Conservation (phyloP, 2,329 filamentous ascomycete species). For the Calonectria montana region DNA sequence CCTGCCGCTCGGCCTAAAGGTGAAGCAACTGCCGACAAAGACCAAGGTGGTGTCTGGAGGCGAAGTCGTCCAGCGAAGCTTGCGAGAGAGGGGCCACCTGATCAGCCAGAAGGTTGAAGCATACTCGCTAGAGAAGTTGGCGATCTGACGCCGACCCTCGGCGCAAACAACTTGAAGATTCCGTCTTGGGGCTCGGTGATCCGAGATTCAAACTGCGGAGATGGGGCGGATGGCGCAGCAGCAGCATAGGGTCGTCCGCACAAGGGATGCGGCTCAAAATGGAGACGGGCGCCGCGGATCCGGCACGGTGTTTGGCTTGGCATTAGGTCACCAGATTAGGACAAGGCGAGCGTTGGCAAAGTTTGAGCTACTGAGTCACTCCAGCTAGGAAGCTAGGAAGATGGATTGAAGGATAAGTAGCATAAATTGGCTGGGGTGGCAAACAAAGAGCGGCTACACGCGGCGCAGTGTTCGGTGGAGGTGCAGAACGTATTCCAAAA, state of each 20-base stretch:
- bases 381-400: background rate
- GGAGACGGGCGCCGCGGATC: background rate
- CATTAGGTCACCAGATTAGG: slow-evolving; percentile 15
- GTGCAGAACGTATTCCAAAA: slow-evolving; percentile 27
- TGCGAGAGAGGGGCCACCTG: slow-evolving; percentile 80
- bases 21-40: slow-evolving; percentile 60
- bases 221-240: slow-evolving; percentile 9
- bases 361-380: background rate
- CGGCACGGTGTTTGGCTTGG: slow-evolving; percentile 9
- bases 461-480: slow-evolving; percentile 29
- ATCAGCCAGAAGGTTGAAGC: slow-evolving; percentile 83
- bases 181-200: background rate
- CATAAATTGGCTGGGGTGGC: slow-evolving; percentile 2
- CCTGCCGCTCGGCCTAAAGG: slow-evolving; percentile 80
- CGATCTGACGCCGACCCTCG: slow-evolving; percentile 61
- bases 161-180: slow-evolving; percentile 11
- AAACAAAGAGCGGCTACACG: slow-evolving; percentile 38
- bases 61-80: slow-evolving; percentile 75
- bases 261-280: slow-evolving; percentile 27
- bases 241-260: background rate
- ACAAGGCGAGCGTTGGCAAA: slow-evolving; percentile 5
- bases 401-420: background rate
- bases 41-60: slow-evolving; percentile 75
- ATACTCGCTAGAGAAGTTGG: slow-evolving; percentile 85
- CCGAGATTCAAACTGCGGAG: background rate